Percentiles rank a stretch among this genome's conserved stretches.
phyloP scores from a whole-genome alignment of 495 filamentous ascomycete genomes.

The Aspergillus saccharolyticus region DNA sequence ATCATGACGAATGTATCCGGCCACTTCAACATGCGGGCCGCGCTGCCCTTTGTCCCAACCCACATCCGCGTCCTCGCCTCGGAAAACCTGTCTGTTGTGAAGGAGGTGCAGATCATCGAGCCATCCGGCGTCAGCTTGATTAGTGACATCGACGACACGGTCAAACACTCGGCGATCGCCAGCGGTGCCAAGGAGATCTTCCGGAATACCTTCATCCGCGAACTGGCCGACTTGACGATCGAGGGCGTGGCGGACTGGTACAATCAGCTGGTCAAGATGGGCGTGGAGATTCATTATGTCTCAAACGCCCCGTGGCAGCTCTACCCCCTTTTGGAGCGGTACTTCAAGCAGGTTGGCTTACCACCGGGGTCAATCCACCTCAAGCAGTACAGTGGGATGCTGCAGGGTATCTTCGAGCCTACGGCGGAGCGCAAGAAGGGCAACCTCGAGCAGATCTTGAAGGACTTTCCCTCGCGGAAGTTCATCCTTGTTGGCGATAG shows the following conservation, averaged over 20 bases:
- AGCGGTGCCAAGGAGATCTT: slow-evolving; percentile 90
- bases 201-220: slow-evolving; percentile 87
- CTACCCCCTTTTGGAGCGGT: slow-evolving; percentile 79
- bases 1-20: slow-evolving; percentile 78
- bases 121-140: slow-evolving; percentile 85
- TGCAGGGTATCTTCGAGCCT: slow-evolving; percentile 97
- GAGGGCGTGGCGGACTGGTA: slow-evolving; percentile 92
- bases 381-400: slow-evolving; percentile 92
- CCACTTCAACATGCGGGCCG: slow-evolving; percentile 72
- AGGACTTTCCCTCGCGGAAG: slow-evolving; percentile 82
- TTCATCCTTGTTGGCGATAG: slow-evolving; percentile 94
- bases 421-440: slow-evolving; percentile 91
- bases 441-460: slow-evolving; percentile 75
- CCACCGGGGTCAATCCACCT: slow-evolving; percentile 87
- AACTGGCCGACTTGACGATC: slow-evolving; percentile 72
- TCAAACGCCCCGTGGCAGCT: slow-evolving; percentile 96
- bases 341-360: slow-evolving; percentile 72
- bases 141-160: slow-evolving; percentile 96
- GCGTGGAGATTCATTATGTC: slow-evolving; percentile 86
- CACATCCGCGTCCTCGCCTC: slow-evolving; percentile 82
- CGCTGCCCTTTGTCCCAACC: slow-evolving; percentile 85
- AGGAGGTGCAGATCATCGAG: slow-evolving; percentile 70
- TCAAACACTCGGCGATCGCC: slow-evolving; percentile 89
- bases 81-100: slow-evolving; percentile 74
- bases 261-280: slow-evolving; percentile 62